phyloP scores from a whole-genome alignment of 2,329 filamentous ascomycete species.

The Ampelomyces quisqualis region DNA sequence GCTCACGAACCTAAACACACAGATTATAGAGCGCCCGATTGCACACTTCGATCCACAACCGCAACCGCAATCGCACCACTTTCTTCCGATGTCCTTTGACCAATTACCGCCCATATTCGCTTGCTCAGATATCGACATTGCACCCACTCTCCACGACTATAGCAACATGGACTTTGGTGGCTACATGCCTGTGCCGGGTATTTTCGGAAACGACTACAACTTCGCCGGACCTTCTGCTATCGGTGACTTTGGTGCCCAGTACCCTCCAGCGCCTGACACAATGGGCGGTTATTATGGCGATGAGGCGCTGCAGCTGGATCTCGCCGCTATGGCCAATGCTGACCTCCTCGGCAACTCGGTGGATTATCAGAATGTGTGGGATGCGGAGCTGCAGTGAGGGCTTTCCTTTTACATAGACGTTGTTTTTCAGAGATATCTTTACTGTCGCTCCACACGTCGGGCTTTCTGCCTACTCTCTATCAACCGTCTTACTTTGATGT shows the following conservation, averaged over 20 bases:
- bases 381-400: not conserved
- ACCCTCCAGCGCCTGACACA: not conserved
- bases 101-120: not conserved
- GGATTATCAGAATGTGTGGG: not conserved
- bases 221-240: not conserved
- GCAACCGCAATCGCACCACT: too few species aligned
- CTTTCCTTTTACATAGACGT: too few species aligned
- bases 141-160: not conserved
- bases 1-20: too few species aligned
- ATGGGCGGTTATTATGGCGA: not conserved
- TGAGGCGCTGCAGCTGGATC: slow-evolving; percentile 1
- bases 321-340: not conserved
- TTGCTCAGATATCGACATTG: too few species aligned
- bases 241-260: not conserved
- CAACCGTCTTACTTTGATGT: too few species aligned
- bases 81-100: too few species aligned
- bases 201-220: slow-evolving; percentile 1
- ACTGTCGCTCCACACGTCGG: too few species aligned
- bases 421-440: too few species aligned
- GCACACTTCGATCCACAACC: too few species aligned
- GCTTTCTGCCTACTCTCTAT: too few species aligned
- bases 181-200: not conserved
- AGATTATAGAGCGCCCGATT: too few species aligned
- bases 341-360: not conserved
- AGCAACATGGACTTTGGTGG: not conserved